Evolutionary conservation across 2,329 filamentous ascomycete species (phyloP), one percentile per base, ranked within the genome.

Genomic region (Arthroderma uncinatum): DNA sequence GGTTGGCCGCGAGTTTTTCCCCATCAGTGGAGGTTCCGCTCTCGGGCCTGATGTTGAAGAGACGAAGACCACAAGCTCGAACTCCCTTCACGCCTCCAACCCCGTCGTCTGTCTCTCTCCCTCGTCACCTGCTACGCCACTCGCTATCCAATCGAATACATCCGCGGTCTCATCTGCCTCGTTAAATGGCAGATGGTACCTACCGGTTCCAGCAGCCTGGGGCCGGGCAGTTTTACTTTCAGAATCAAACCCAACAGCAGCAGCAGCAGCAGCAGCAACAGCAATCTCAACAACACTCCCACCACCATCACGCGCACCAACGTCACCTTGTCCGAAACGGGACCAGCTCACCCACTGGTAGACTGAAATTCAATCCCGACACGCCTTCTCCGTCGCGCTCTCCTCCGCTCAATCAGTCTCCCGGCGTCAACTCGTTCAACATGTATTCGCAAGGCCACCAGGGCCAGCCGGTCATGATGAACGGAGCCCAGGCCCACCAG

Each of bases 121-220:
- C 66, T 68, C 63, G 63, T 63, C 34, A 44, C 37, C 39, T 44
- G 53, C 53, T 55, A 23, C 53, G 36, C 33, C 53, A 33, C 23
- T 44, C 53, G 21, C 25, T 42, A 30, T 30, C 53, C 28, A 42
- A 42, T 33, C 21, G 53, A 66, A 67, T 65, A 63, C 68, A 68
- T 62, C 62, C 66, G 65, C 68, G 71, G 71, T 73, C 68, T 71
- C 71, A 64, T 73, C 71, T 74, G 71, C 73, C 73, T 69, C 73
- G 72, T 73, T 77, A 76, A 73, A 78, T 78, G 75, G 75, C 75
- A 75, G 75, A 78, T 77, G 75, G 74, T 76, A 73, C 73, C 70
- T 77, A 76, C 72, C 74, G 75, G 71, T 77, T 75, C 74, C 75
- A 76, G 70, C 75, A 77, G 73, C 73, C 75, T 75, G 75, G 74